These are phyloP conservation scores for Aspergillus oerlinghausenensis DNA, from an alignment of 2,329 filamentous ascomycete species.

Conservation along the genomic window DNA sequence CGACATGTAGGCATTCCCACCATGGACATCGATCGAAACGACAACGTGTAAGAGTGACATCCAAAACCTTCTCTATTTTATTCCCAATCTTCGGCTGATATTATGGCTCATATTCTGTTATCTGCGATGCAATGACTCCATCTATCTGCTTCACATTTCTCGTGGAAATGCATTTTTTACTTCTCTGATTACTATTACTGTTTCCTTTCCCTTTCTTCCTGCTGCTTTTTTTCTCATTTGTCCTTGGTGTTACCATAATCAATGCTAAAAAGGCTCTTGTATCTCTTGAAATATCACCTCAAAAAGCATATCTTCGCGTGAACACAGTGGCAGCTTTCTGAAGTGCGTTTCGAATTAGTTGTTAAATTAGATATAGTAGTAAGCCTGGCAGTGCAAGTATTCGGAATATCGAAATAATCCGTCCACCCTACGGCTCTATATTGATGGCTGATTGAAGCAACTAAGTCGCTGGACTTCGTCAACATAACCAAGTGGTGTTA, in stretches of 20 bases:
- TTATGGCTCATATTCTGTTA: not conserved
- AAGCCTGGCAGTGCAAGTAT: not conserved
- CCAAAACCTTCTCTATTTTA: not conserved
- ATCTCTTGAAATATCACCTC: not conserved
- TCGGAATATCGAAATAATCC: too few species aligned
- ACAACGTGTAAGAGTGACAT: not conserved
- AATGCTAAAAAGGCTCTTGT: not conserved
- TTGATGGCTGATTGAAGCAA: not conserved
- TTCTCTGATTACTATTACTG: not conserved
- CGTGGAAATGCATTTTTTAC: not conserved
- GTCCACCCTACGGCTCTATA: not conserved
- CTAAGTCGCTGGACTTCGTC: not conserved
- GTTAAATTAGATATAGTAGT: not conserved
- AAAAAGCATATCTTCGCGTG: not conserved
- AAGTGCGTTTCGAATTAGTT: not conserved
- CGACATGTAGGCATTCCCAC: constrained; percentile 3
- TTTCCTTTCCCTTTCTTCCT: not conserved
- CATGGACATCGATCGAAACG: not conserved
- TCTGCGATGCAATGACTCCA: not conserved
- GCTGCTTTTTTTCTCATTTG: not conserved
- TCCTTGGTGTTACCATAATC: not conserved
- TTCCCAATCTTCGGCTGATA: not conserved
- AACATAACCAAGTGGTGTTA: not conserved
- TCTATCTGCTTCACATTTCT: not conserved
- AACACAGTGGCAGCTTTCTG: not conserved